These are phyloP conservation scores for Saturnispora bothae DNA, from an alignment of 805 yeast genomes.

Conservation along the genomic window DNA sequence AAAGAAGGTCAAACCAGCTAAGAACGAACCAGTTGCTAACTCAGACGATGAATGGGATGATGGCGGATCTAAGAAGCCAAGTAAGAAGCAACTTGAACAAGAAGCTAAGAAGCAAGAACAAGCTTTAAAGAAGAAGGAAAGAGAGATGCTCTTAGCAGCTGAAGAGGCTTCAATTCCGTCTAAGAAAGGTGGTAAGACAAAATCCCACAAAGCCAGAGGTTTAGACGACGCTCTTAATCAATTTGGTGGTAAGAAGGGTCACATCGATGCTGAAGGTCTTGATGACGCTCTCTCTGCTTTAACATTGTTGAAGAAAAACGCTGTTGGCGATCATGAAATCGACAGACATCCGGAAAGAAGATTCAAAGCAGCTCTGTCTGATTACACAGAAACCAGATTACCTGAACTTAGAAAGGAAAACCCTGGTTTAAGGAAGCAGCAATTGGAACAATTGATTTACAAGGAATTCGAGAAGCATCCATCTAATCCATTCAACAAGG, in stretches of 20 bases:
- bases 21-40: conserved; percentile 16
- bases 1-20: conserved; percentile 35
- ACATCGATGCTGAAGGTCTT: conserved; percentile 61
- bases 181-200: conserved; percentile 53
- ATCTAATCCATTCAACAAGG: conserved; percentile 80
- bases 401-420: conserved; percentile 67
- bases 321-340: conserved; percentile 48
- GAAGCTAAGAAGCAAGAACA: conserved; percentile 67
- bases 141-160: conserved; percentile 59
- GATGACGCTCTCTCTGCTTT: conserved; percentile 75
- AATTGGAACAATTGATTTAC: conserved; percentile 58
- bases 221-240: conserved; percentile 58
- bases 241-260: conserved; percentile 27
- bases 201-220: conserved; percentile 45
- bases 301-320: conserved; percentile 49
- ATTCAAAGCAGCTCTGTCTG: conserved; percentile 68
- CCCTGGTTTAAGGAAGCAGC: conserved; percentile 74
- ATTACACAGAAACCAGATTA: conserved; percentile 58
- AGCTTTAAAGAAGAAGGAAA: conserved; percentile 69
- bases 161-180: conserved; percentile 44
- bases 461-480: conserved; percentile 76
- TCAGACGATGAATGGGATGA: conserved; percentile 58
- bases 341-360: conserved; percentile 88
- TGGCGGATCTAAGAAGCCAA: conserved; percentile 53
- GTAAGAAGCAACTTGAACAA: conserved; percentile 59